phyloP scores from a whole-genome alignment of 1,139 yeast species.

The Suhomyces choctaworum region DNA sequence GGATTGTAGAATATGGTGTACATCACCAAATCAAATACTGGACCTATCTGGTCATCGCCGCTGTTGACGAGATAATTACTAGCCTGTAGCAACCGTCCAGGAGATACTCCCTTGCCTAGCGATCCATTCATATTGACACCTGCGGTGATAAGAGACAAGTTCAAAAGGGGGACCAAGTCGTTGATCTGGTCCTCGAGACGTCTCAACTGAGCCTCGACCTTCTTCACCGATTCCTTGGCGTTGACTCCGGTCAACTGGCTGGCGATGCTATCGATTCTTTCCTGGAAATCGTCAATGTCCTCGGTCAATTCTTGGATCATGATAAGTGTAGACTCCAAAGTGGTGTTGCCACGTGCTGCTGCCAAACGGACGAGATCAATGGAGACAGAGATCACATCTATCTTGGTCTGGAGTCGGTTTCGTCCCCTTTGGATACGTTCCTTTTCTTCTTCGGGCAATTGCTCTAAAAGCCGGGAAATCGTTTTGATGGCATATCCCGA shows the following conservation, averaged over 20 bases:
- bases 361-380: conserved; percentile 69
- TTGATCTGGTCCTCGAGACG: conserved; percentile 56
- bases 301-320: conserved; percentile 57
- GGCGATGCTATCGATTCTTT: conserved; percentile 39
- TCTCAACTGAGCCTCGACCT: conserved; percentile 53
- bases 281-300: conserved; percentile 63
- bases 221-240: conserved; percentile 43
- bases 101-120: conserved; percentile 54
- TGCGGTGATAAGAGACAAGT: conserved; percentile 65
- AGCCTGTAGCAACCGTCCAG: conserved; percentile 68
- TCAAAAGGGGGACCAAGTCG: conserved; percentile 69
- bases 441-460: conserved; percentile 61
- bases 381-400: conserved; percentile 64
- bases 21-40: conserved; percentile 56
- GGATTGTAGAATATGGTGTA: conserved; percentile 70
- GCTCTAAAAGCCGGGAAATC: conserved; percentile 56
- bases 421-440: conserved; percentile 41
- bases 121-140: conserved; percentile 64
- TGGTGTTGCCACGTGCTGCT: conserved; percentile 72
- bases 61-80: conserved; percentile 44
- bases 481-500: conserved; percentile 75
- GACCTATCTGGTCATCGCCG: conserved; percentile 45
- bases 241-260: conserved; percentile 26
- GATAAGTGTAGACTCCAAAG: conserved; percentile 56
- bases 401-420: conserved; percentile 56